Evolutionary conservation across 2,329 filamentous ascomycete genomes (phyloP).

Genomic region (Diaporthe vexans): DNA sequence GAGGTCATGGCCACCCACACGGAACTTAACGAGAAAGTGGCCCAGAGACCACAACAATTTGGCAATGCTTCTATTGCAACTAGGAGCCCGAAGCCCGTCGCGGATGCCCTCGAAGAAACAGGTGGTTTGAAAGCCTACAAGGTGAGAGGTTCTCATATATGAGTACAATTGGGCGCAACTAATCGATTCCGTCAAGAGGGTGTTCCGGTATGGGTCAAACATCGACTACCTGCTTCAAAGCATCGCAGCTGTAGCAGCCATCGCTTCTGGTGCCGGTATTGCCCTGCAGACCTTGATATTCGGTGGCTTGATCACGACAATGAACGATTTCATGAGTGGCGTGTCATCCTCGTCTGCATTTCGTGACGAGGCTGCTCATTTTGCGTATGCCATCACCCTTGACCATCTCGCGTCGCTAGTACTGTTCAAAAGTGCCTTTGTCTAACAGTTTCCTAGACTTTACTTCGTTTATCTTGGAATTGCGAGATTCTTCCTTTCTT

Average conservation of each 20-base stretch:
- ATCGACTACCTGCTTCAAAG: background rate
- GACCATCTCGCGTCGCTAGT: background rate
- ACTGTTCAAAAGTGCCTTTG: background rate
- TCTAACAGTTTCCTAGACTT: background rate
- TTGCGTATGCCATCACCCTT: background rate
- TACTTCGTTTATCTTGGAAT: conserved; percentile 13
- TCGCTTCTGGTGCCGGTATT: conserved; percentile 1
- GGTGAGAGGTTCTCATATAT: background rate
- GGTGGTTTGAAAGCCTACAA: conserved; percentile 1
- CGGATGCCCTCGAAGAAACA: background rate
- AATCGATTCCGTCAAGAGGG: background rate
- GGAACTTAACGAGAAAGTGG: background rate
- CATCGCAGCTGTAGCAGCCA: background rate
- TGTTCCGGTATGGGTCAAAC: background rate
- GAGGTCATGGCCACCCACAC: background rate
- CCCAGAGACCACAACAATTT: background rate
- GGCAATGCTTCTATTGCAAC: background rate
- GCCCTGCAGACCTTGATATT: conserved; percentile 12
- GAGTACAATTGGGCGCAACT: no score
- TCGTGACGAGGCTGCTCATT: background rate
- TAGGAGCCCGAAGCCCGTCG: background rate
- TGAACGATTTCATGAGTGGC: background rate
- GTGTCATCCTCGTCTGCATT: background rate
- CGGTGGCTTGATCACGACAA: conserved; percentile 14
- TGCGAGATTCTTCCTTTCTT: background rate